A percentile compares a stretch with the other conserved stretches of the same genome.
Evolutionary conservation across 495 filamentous ascomycete species (phyloP).

Genomic region (Neurospora sp.): DNA sequence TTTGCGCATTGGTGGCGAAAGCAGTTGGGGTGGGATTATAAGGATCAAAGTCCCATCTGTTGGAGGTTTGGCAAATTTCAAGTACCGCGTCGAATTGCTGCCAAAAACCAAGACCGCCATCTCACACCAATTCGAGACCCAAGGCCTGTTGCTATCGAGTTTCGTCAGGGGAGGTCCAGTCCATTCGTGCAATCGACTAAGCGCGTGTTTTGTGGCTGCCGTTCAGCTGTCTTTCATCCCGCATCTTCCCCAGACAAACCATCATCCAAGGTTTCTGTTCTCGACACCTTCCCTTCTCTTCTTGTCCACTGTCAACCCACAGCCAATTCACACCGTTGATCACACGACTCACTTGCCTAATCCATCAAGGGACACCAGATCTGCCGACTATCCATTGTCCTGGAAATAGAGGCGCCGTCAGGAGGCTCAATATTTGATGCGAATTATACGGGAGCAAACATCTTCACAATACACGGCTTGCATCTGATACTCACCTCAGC

Average conservation of each 20-base stretch:
- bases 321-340: background rate
- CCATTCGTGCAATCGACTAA: background rate
- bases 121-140: background rate
- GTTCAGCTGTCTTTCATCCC: conserved; percentile 16
- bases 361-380: background rate
- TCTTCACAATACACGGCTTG: background rate
- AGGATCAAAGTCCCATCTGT: background rate
- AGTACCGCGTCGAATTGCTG: background rate
- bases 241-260: conserved; percentile 13
- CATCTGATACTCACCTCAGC: background rate
- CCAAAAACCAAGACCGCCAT: background rate
- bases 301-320: background rate
- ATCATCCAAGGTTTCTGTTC: background rate
- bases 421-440: background rate
- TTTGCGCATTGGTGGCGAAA: background rate
- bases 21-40: background rate
- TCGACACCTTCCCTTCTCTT: background rate
- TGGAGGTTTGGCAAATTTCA: background rate
- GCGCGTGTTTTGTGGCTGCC: conserved; percentile 11
- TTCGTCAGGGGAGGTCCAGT: background rate
- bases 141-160: background rate
- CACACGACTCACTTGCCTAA: background rate
- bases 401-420: background rate
- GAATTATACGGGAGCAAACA: background rate
- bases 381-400: background rate